Base-by-base conservation (phyloP, 2,329 filamentous ascomycete genomes). In the Bipolaris cookei region DNA sequence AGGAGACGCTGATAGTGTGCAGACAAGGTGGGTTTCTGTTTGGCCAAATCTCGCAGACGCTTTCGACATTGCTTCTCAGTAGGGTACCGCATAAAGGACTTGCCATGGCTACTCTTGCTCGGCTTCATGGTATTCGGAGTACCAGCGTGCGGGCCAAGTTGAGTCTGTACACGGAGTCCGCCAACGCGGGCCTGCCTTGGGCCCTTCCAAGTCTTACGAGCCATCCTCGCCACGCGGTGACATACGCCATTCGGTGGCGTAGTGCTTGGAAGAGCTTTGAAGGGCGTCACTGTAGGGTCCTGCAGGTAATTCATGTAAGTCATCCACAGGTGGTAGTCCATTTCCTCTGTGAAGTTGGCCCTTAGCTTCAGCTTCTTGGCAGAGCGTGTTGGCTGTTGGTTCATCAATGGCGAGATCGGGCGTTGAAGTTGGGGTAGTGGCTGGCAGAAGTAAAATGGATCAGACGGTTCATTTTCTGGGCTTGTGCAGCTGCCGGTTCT, bases 321-420 rank as follows among this genome's bases (percentile, higher is more conserved):
- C 69, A 86, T 83, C 86, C 86, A 88, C 30, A 89, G 75, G 67
- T 89, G 86, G 54, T 84, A 81, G 68, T 89, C 86, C 85, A 88
- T 88, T 49, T 86, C 85, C 41, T 82, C 76, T 4, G 83, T 87
- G 82, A 86, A 89, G 38, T 74, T 78, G 5, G 75, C 76, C 48
- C 73, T 75, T 34, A 77, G 72, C 68, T 79, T 82, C 51, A 78
- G 65, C 58, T 79, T 79, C 68, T 80, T 81, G 6, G 64, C 56
- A 10, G 69, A 50, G 6, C 64, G 69, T 37, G 61, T 64, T 30
- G 65, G 65, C 44, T 68, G 69, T 32, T 70, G 71, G 18, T 61
- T 54, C 30, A 69, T 63, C 6, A 74, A 60, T 23, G 76, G 74
- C 21, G 75, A 76, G 30, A 62, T 69, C 25, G 70, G 65, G n/a